Conservation (phyloP, 1,284 basidiomycete genomes). For the Ceratobasidium theobromae region DNA sequence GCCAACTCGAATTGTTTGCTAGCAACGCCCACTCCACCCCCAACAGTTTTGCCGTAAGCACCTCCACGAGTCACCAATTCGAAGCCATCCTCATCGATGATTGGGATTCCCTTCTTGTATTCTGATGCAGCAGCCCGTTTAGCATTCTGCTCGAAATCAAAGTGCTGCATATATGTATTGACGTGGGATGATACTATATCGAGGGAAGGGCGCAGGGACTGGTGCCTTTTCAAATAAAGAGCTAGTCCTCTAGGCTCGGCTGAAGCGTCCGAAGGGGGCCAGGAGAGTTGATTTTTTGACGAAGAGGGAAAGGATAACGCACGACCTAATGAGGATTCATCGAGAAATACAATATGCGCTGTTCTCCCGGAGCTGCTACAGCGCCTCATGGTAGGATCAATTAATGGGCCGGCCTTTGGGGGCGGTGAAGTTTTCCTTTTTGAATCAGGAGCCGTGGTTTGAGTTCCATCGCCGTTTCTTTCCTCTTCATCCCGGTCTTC, state of each 20-base stretch:
- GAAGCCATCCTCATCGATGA: conserved; percentile 91
- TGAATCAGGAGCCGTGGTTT: conserved; percentile 1
- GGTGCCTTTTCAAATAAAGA: conserved; percentile 67
- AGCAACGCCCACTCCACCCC: conserved; percentile 76
- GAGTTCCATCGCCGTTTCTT: conserved; percentile 38
- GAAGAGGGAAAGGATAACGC: conserved; percentile 51
- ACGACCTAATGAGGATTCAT: conserved; percentile 66
- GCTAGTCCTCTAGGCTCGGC: conserved; percentile 61
- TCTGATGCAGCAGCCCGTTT: conserved; percentile 58
- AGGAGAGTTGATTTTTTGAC: conserved; percentile 51
- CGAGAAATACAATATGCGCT: conserved; percentile 78
- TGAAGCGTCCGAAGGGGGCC: conserved; percentile 54
- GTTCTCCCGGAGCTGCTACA: conserved; percentile 61
- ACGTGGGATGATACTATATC: conserved; percentile 71
- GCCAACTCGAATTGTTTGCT: conserved; percentile 67
- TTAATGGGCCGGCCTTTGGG: conserved; percentile 58
- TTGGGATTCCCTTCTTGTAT: conserved; percentile 75
- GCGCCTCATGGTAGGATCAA: conserved; percentile 23
- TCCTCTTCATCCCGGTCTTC: conserved; percentile 36
- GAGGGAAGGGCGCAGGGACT: conserved; percentile 67
- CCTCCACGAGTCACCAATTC: conserved; percentile 87
- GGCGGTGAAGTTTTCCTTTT: conserved; percentile 39
- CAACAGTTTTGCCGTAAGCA: conserved; percentile 80
- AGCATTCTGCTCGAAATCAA: conserved; percentile 69
- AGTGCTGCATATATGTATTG: conserved; percentile 71